These are phyloP conservation scores for Yamadazyma diospyri DNA, from an alignment of 1,139 yeast species.

Conservation along the genomic window DNA sequence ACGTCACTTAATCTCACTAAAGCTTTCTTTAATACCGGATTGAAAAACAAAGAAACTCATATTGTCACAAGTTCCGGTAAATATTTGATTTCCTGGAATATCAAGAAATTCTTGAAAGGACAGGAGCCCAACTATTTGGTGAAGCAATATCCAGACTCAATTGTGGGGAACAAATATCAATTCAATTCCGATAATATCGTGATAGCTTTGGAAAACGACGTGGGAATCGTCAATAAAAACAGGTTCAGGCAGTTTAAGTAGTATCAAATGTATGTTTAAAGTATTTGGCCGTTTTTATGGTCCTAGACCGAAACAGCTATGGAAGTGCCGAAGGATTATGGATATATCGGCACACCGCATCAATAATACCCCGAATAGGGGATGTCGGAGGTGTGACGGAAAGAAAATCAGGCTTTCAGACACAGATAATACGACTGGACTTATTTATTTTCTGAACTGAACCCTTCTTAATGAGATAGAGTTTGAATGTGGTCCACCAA, in stretches of 20 bases:
- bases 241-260: constrained; percentile 52
- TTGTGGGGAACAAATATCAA: constrained; percentile 76
- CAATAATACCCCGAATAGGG: no score
- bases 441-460: no score
- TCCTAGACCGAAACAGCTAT: background rate
- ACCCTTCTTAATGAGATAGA: no score
- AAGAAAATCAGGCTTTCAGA: no score
- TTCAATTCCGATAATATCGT: constrained; percentile 71
- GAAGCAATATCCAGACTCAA: constrained; percentile 56
- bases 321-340: no score
- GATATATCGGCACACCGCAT: no score
- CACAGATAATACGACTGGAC: no score
- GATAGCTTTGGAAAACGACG: constrained; percentile 69
- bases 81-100: constrained; percentile 78
- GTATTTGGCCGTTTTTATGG: background rate
- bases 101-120: constrained; percentile 54
- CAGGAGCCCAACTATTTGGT: constrained; percentile 54
- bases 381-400: no score
- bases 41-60: constrained; percentile 59
- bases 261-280: background rate
- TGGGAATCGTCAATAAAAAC: constrained; percentile 57
- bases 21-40: constrained; percentile 75
- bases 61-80: constrained; percentile 80
- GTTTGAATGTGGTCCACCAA: no score
- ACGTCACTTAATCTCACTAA: constrained; percentile 55